A percentile compares a stretch with the other conserved stretches of the same genome.
Conservation (phyloP, 768 basidiomycete species). For the Candolleomyces eurysporus region DNA sequence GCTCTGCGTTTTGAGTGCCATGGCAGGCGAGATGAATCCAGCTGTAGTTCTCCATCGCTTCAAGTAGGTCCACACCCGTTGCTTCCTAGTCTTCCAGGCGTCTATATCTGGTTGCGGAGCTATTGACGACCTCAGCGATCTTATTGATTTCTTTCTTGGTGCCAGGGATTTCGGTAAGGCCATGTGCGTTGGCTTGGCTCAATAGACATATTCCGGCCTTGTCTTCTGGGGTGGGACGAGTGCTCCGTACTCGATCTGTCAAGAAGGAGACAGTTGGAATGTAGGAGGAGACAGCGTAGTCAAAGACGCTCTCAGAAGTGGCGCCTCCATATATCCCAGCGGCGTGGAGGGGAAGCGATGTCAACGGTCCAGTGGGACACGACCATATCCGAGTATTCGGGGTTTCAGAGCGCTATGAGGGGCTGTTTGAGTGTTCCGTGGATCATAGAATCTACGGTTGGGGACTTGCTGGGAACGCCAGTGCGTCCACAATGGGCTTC, state of each 20-base stretch:
- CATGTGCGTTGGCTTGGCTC: conserved; percentile 9
- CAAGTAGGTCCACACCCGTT: neutral
- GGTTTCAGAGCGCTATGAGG: too few species aligned
- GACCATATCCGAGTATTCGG: conserved; percentile 28
- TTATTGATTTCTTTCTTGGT: conserved; percentile 8
- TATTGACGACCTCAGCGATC: neutral
- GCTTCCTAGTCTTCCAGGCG: neutral
- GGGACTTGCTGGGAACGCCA: too few species aligned
- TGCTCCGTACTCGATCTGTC: neutral
- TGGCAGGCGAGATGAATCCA: conserved; percentile 36
- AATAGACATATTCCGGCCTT: conserved; percentile 7
- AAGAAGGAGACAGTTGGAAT: conserved; percentile 10
- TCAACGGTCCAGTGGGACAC: conserved; percentile 28
- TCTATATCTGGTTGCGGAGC: too few species aligned
- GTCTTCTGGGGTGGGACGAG: neutral
- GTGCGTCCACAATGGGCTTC: too few species aligned
- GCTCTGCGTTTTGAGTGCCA: conserved; percentile 22
- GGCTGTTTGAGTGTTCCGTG: too few species aligned
- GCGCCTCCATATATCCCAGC: conserved; percentile 21
- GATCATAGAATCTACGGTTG: too few species aligned
- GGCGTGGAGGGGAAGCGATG: conserved; percentile 32
- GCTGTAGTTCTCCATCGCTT: neutral
- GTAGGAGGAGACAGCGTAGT: conserved; percentile 20
- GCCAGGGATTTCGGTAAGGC: conserved; percentile 6
- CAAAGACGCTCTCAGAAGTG: neutral